Base-by-base conservation (phyloP, 1,284 basidiomycete species). In the Albatrellus sp. region DNA sequence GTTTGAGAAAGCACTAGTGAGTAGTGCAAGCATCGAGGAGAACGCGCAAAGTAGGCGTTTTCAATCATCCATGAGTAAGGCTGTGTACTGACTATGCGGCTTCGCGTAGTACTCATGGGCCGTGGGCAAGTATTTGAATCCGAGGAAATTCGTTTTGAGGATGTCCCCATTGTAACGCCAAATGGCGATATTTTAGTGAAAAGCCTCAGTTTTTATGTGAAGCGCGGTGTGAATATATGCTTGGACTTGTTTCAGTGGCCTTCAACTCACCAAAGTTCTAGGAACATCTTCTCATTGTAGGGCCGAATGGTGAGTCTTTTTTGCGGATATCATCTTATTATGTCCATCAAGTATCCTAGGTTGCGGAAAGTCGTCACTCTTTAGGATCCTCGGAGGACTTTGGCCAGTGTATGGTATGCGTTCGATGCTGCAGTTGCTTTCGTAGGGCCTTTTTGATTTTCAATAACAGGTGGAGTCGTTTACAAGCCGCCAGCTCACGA, bases 101-200 rank as follows among this genome's bases (percentile, higher is more conserved):
- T 39, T 29, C 12, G 20, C 41, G 11, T 32, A 91, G 90, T 96
- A 45, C 71, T 97, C 28, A 71, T 74, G 49, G 78, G 85, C 5
- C 75, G 88, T 32, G 94, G 94, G 2, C 65, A 79, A 52, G 71
- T 96, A 33, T 70, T 90, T 34, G 80, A 88, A 53, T 86, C 87
- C 0, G 86, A 91, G 45, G 84, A 90, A 50, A 96, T 98, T 56
- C 72, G 81, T 40, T 97, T 98, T 54, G 84, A 93, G 55, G 73
- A 84, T 48, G 94, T 98, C 1, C 94, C 94, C 0, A 92, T 98
- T 49, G 85, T 98, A 36, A 93, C 90, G 9, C 94, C 94, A 2
- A 98, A 96, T 54, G 94, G 94, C 10, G 92, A 97, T 56, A 77
- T 98, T 14, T 72, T 98, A 11, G 75, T 98, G 45, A 74, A 72